phyloP scores from a whole-genome alignment of 2,329 filamentous ascomycete species.

The Colletotrichum ledebouriae region DNA sequence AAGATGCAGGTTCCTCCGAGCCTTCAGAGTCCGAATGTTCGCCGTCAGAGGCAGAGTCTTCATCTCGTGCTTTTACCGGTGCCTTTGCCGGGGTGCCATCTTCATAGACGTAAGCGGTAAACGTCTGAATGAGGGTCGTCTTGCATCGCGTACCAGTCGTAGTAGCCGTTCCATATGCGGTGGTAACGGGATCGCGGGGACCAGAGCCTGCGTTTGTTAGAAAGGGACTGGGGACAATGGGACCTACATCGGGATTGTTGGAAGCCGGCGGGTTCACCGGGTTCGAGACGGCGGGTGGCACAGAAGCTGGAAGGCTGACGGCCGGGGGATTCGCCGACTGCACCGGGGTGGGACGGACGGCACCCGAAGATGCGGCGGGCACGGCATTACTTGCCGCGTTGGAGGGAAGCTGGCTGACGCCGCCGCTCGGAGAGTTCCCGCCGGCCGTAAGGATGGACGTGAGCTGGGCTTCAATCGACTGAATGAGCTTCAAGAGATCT shows the following conservation, averaged over 20 bases:
- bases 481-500: constrained; percentile 36
- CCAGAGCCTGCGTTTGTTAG: constrained; percentile 28
- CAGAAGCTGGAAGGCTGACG: not conserved
- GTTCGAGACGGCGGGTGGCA: not conserved
- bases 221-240: constrained; percentile 31
- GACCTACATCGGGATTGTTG: constrained; percentile 23
- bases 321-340: constrained; percentile 18
- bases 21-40: not conserved
- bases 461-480: constrained; percentile 35
- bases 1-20: not conserved
- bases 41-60: not conserved
- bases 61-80: constrained; percentile 5
- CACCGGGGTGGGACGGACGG: constrained; percentile 12
- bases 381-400: constrained; percentile 13
- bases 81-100: constrained; percentile 31
- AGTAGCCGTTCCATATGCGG: constrained; percentile 34
- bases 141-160: constrained; percentile 36
- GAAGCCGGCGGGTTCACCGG: constrained; percentile 2
- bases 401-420: not conserved
- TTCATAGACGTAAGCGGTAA: constrained; percentile 38
- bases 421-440: constrained; percentile 23
- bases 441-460: constrained; percentile 22
- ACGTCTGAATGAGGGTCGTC: constrained; percentile 41
- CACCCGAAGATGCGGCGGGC: constrained; percentile 11
- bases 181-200: constrained; percentile 14